These are phyloP conservation scores for Dioszegia crocea DNA, from an alignment of 768 basidiomycete species.

Conservation along the genomic window DNA sequence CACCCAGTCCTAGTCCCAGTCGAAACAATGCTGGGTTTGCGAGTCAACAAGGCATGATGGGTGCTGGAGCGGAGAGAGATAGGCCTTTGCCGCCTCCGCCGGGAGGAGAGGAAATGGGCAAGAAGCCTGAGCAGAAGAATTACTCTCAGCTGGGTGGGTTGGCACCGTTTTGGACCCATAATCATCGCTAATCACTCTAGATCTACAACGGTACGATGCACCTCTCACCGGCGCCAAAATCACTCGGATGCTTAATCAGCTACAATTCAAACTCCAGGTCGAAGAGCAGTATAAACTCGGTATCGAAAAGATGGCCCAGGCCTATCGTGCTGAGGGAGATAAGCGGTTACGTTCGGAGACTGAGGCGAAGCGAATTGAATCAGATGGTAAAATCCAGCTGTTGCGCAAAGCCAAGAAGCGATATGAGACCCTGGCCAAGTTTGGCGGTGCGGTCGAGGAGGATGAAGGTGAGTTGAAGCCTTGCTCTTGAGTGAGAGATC, in stretches of 20 bases:
- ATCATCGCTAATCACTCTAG: conserved; percentile 49
- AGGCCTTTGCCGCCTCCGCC: conserved; percentile 44
- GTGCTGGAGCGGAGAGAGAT: conserved; percentile 19
- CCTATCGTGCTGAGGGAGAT: conserved; percentile 94
- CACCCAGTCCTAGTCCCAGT: conserved; percentile 28
- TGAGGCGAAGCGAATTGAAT: conserved; percentile 87
- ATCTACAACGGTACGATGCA: conserved; percentile 95
- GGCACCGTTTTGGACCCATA: not conserved
- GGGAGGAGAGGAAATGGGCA: conserved; percentile 14
- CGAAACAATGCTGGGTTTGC: not conserved
- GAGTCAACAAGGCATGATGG: conserved; percentile 11
- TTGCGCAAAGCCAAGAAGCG: conserved; percentile 85
- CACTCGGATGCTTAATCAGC: conserved; percentile 93
- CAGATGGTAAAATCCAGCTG: conserved; percentile 92
- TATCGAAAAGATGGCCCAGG: conserved; percentile 97
- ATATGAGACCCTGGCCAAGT: conserved; percentile 91
- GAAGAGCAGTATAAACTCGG: conserved; percentile 97
- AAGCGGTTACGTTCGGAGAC: conserved; percentile 91
- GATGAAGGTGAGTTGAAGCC: conserved; percentile 57
- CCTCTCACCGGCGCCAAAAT: conserved; percentile 95
- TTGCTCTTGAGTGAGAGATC: not conserved
- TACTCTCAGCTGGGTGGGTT: conserved; percentile 47
- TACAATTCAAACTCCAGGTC: conserved; percentile 98
- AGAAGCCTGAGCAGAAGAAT: conserved; percentile 34
- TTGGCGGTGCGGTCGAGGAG: conserved; percentile 69